Conservation (phyloP, 768 basidiomycete genomes). For the Paxillus involutus region DNA sequence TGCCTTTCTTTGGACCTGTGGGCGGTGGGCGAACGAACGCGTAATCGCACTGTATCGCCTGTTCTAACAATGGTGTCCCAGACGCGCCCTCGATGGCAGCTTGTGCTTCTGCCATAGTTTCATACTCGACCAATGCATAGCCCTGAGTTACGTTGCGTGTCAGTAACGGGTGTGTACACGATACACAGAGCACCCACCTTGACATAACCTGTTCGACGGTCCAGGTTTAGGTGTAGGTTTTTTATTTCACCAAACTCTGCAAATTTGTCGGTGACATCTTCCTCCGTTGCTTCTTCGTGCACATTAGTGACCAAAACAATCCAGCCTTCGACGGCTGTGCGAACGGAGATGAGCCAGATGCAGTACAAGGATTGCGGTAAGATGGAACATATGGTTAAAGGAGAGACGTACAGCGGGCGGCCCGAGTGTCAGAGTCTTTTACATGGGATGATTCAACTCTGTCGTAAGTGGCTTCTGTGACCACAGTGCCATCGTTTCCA, state of each 20-base stretch:
- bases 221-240: constrained; percentile 95
- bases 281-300: constrained; percentile 97
- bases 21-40: constrained; percentile 88
- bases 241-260: constrained; percentile 97
- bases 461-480: constrained; percentile 75
- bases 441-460: constrained; percentile 69
- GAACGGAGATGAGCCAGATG: constrained; percentile 8
- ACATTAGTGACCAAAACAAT: constrained; percentile 96
- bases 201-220: constrained; percentile 96
- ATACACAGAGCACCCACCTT: constrained; percentile 59
- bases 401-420: constrained; percentile 74
- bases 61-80: constrained; percentile 81
- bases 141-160: constrained; percentile 54
- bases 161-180: not conserved
- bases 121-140: constrained; percentile 97
- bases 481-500: constrained; percentile 58
- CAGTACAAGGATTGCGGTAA: not conserved
- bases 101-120: constrained; percentile 92
- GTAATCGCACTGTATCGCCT: constrained; percentile 86
- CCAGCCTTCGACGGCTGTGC: constrained; percentile 95
- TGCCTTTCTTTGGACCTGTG: constrained; percentile 75
- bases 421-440: constrained; percentile 71
- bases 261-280: constrained; percentile 95
- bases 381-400: constrained; percentile 7
- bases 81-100: constrained; percentile 90